Conservation (phyloP, 441 rosid genomes). For the Eruca vesicaria region DNA sequence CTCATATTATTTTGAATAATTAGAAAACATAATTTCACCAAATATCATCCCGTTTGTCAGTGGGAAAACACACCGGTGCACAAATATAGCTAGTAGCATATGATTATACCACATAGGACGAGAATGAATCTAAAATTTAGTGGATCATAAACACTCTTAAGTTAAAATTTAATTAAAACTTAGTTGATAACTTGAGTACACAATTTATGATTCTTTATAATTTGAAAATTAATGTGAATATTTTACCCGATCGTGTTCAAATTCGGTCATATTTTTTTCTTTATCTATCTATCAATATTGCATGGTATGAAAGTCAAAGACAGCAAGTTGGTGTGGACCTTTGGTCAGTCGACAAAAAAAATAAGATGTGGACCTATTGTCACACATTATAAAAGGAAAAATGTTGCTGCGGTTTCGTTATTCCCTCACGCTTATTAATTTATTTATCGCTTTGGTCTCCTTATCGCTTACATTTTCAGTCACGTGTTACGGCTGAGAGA, state of each 20-base stretch:
- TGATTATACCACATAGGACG: background rate
- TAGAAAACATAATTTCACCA: background rate
- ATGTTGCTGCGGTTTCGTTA: constrained; percentile 18
- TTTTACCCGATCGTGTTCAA: background rate
- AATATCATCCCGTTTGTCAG: background rate
- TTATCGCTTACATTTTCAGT: background rate
- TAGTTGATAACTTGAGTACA: background rate
- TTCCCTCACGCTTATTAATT: constrained; percentile 31
- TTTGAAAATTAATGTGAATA: background rate
- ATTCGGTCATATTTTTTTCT: background rate
- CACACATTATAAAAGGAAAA: background rate
- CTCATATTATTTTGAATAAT: background rate
- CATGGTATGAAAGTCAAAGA: background rate
- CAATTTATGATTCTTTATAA: too few relatives aligned
- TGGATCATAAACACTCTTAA: background rate
- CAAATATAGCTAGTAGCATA: background rate
- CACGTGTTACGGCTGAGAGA: constrained; percentile 35
- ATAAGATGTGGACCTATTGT: background rate
- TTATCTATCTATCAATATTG: background rate
- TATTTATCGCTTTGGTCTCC: constrained; percentile 24
- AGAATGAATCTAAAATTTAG: too few relatives aligned
- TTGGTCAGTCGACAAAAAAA: background rate
- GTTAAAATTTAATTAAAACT: background rate
- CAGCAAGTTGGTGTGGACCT: constrained; percentile 10
- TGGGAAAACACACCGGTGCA: background rate